Conservation (phyloP, 495 filamentous ascomycete genomes). For the Aspergillus sparsus region DNA sequence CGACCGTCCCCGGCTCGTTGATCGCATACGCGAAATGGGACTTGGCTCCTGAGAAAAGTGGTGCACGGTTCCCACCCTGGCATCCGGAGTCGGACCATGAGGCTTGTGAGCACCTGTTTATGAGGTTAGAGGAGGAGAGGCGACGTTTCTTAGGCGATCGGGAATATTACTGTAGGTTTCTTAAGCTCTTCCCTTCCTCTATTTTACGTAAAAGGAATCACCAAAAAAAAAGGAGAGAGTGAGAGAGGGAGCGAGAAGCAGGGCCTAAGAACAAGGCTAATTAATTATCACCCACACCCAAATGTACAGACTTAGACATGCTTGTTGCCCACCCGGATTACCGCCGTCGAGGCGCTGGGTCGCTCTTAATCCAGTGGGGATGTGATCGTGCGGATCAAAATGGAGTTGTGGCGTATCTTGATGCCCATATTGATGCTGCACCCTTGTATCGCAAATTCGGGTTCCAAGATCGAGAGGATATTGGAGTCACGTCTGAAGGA, state of each 20-base stretch:
- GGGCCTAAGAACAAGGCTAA: no score
- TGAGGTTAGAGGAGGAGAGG: conserved; percentile 9
- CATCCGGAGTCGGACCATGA: conserved; percentile 17
- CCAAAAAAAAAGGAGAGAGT: background rate
- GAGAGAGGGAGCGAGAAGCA: no score
- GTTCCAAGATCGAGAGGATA: conserved; percentile 24
- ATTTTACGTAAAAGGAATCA: background rate
- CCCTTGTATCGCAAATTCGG: conserved; percentile 27
- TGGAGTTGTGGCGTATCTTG: conserved; percentile 26
- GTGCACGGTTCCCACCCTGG: conserved; percentile 20
- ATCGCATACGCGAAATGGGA: conserved; percentile 31
- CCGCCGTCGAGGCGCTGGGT: conserved; percentile 48
- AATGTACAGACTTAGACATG: conserved; percentile 40
- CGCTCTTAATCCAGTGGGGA: conserved; percentile 51
- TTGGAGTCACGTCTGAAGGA: background rate
- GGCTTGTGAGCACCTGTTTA: conserved; percentile 20
- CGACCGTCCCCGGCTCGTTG: background rate
- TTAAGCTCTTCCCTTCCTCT: background rate
- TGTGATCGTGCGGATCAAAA: conserved; percentile 38
- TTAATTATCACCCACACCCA: no score
- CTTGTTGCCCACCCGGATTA: conserved; percentile 47
- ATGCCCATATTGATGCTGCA: conserved; percentile 22
- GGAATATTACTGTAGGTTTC: conserved; percentile 25
- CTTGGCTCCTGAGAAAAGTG: conserved; percentile 16
- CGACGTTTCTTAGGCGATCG: conserved; percentile 9